A percentile compares a stretch with the other conserved stretches of the same genome.
Conservation (phyloP, 495 filamentous ascomycete species). For the Pyronema omphalodes region DNA sequence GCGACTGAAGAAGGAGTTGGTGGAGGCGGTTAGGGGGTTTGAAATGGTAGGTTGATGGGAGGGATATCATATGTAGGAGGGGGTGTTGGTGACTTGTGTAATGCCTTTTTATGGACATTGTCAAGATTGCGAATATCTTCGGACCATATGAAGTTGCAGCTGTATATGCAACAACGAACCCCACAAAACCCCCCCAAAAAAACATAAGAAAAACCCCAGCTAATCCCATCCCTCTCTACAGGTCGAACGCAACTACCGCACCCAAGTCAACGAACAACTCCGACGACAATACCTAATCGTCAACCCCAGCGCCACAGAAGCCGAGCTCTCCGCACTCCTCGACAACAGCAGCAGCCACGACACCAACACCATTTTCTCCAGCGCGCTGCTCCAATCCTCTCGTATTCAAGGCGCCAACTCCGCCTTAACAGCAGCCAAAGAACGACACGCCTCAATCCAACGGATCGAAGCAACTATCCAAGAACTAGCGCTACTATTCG, state of each 20-base stretch:
- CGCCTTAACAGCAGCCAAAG: constrained; percentile 51
- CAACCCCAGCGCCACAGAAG: constrained; percentile 49
- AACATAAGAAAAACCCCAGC: too few relatives aligned
- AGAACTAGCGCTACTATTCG: constrained; percentile 47
- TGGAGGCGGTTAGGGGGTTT: constrained; percentile 42
- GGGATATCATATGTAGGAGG: too few relatives aligned
- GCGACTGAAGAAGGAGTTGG: constrained; percentile 45
- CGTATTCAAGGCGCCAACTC: constrained; percentile 41
- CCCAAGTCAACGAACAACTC: constrained; percentile 50
- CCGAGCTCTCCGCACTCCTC: constrained; percentile 43
- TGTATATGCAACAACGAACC: too few relatives aligned
- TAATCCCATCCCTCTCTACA: constrained; percentile 1
- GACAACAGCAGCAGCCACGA: constrained; percentile 55
- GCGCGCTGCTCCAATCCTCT: constrained; percentile 54
- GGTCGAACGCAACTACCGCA: constrained; percentile 46
- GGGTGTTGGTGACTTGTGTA: not conserved
- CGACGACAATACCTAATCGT: constrained; percentile 57
- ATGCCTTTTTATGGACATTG: too few relatives aligned
- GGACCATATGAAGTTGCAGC: not conserved
- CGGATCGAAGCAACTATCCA: constrained; percentile 48
- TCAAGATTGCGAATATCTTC: not conserved
- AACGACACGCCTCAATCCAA: constrained; percentile 58
- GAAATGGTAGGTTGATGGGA: constrained; percentile 27
- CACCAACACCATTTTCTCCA: constrained; percentile 64
- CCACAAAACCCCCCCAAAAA: too few relatives aligned